Evolutionary conservation across 768 basidiomycete genomes (phyloP).

Genomic region (Sutorius australiensis): DNA sequence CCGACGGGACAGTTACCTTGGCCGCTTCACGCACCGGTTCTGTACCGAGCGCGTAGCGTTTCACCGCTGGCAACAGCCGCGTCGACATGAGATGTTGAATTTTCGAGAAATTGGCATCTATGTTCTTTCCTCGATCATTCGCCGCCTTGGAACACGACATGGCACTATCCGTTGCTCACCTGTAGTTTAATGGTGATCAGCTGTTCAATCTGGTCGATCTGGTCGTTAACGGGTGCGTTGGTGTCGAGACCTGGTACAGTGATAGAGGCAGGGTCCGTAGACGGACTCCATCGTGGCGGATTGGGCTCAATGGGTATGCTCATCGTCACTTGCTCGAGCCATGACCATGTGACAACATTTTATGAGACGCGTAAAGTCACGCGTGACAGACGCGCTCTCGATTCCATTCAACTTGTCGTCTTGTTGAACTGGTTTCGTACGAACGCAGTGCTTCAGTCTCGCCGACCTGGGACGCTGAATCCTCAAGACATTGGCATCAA

Average conservation of each 20-base stretch:
- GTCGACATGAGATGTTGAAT: slow-evolving; percentile 83
- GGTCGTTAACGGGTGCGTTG: slow-evolving; percentile 64
- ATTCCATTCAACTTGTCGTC: too few relatives aligned
- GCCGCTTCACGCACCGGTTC: slow-evolving; percentile 89
- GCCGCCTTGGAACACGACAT: slow-evolving; percentile 2
- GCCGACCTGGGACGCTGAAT: too few relatives aligned
- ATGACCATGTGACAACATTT: not conserved
- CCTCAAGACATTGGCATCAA: too few relatives aligned
- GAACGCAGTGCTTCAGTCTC: too few relatives aligned
- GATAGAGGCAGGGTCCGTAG: slow-evolving; percentile 58
- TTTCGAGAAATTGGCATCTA: slow-evolving; percentile 90
- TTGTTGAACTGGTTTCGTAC: too few relatives aligned
- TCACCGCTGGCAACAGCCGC: slow-evolving; percentile 81
- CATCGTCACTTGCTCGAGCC: slow-evolving; percentile 13
- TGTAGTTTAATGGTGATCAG: slow-evolving; percentile 90
- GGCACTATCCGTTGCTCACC: slow-evolving; percentile 37
- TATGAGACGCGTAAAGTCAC: slow-evolving; percentile 19
- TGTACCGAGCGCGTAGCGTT: slow-evolving; percentile 81
- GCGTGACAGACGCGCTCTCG: slow-evolving; percentile 23
- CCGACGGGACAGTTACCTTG: slow-evolving; percentile 50
- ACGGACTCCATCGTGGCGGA: slow-evolving; percentile 65
- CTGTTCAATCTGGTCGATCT: slow-evolving; percentile 95
- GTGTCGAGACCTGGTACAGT: slow-evolving; percentile 70
- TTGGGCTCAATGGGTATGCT: slow-evolving; percentile 53
- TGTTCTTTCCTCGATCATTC: slow-evolving; percentile 50